Evolutionary conservation across 1,284 basidiomycete species (phyloP).

Genomic region (Schizopora paradoxa): DNA sequence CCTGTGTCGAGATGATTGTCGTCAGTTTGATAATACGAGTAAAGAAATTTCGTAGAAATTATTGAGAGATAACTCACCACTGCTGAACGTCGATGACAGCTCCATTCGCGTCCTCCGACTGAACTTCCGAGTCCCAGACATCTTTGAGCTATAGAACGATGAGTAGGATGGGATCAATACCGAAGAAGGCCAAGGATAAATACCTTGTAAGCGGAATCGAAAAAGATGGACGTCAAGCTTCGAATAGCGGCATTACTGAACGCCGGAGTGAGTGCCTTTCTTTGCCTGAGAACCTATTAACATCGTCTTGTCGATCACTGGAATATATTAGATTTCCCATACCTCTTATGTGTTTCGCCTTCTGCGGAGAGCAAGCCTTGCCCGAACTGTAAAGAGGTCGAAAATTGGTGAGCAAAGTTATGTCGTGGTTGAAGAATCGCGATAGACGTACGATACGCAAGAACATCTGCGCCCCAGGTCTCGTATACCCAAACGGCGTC

Average conservation of each 20-base stretch:
- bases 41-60: no score
- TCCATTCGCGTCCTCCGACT: conserved; percentile 27
- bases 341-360: conserved; percentile 30
- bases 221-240: conserved; percentile 37
- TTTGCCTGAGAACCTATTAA: conserved; percentile 29
- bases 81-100: conserved; percentile 48
- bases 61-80: conserved; percentile 40
- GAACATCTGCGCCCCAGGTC: not conserved
- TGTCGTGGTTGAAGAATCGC: not conserved
- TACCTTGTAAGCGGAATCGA: conserved; percentile 31
- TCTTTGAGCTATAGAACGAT: conserved; percentile 49
- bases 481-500: conserved; percentile 3
- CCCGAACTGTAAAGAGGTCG: conserved; percentile 1
- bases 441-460: not conserved
- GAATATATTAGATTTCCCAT: not conserved
- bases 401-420: not conserved
- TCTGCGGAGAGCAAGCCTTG: conserved; percentile 11
- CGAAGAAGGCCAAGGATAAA: no score
- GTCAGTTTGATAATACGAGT: no score
- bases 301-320: not conserved
- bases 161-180: no score
- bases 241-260: conserved; percentile 42
- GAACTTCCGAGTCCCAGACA: conserved; percentile 45
- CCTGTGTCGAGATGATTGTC: conserved; percentile 29
- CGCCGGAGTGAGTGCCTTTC: conserved; percentile 40